phyloP scores from a whole-genome alignment of 2,329 filamentous ascomycete species.

The Akanthomyces uredinophilus region DNA sequence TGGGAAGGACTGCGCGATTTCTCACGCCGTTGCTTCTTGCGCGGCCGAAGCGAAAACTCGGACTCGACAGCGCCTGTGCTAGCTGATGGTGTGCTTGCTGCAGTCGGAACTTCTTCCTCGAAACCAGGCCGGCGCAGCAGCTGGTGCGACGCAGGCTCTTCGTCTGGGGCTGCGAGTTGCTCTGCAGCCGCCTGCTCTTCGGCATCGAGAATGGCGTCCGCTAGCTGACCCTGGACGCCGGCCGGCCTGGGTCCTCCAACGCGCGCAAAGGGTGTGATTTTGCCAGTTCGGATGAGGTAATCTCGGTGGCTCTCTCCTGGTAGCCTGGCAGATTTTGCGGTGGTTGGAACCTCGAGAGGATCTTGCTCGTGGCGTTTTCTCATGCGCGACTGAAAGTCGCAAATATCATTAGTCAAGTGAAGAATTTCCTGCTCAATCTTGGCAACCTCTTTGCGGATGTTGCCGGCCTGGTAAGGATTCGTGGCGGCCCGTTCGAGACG shows the following conservation, averaged over 20 bases:
- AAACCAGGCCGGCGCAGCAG: conserved; percentile 71
- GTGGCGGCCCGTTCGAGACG: conserved; percentile 39
- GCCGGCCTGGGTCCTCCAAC: conserved; percentile 60
- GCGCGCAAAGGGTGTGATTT: conserved; percentile 92
- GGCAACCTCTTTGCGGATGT: conserved; percentile 60
- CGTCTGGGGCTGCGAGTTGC: conserved; percentile 35
- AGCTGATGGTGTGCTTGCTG: conserved; percentile 16
- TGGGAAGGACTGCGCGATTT: conserved; percentile 36
- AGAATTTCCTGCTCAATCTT: conserved; percentile 61
- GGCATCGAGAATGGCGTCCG: conserved; percentile 73
- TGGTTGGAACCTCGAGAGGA: conserved; percentile 37
- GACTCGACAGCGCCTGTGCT: conserved; percentile 31
- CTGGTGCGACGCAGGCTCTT: conserved; percentile 61
- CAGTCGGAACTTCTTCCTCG: conserved; percentile 30
- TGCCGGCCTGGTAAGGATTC: conserved; percentile 48
- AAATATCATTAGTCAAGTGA: conserved; percentile 64
- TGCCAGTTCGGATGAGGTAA: conserved; percentile 89
- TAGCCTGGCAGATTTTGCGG: conserved; percentile 53
- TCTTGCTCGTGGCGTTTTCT: conserved; percentile 61
- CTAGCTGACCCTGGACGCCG: conserved; percentile 63
- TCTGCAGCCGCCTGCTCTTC: conserved; percentile 60
- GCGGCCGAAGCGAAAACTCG: conserved; percentile 54
- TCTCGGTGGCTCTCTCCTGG: conserved; percentile 81
- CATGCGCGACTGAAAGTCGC: conserved; percentile 77
- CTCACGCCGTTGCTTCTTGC: conserved; percentile 47